phyloP scores from a whole-genome alignment of 192 early-diverging fungal genomes.

The Linnemannia exigua region DNA sequence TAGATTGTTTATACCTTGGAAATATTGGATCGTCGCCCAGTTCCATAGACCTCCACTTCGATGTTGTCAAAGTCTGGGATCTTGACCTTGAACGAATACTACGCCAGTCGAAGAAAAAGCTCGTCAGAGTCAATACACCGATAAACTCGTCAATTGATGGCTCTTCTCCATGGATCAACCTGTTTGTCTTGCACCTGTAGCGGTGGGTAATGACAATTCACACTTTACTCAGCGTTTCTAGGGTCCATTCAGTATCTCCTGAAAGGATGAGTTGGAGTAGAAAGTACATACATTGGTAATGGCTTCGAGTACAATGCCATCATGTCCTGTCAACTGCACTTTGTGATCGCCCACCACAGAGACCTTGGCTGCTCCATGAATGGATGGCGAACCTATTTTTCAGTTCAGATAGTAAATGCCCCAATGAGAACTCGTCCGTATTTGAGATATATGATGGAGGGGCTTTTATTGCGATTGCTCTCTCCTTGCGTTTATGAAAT shows the following conservation, averaged over 20 bases:
- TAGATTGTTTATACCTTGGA: conserved; percentile 29
- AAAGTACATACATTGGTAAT: conserved; percentile 57
- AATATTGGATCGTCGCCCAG: conserved; percentile 35
- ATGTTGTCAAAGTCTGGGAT: conserved; percentile 43
- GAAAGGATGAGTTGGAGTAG: not conserved
- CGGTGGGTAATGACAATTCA: too few species aligned
- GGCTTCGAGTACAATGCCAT: conserved; percentile 54
- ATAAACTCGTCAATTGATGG: too few species aligned
- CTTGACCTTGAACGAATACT: conserved; percentile 62
- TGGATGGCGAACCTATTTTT: conserved; percentile 54
- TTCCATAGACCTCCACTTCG: conserved; percentile 56
- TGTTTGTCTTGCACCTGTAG: too few species aligned
- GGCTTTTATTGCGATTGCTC: not conserved
- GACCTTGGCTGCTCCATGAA: conserved; percentile 60
- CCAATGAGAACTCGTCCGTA: not conserved
- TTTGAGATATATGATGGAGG: not conserved
- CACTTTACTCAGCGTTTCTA: too few species aligned
- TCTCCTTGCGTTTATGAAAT: not conserved
- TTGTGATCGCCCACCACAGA: conserved; percentile 32
- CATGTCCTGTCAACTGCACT: conserved; percentile 53
- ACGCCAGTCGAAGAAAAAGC: too few species aligned
- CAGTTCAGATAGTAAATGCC: not conserved
- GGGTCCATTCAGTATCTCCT: too few species aligned
- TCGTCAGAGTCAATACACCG: too few species aligned
- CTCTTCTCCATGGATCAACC: too few species aligned